Evolutionary conservation across 2,329 filamentous ascomycete species (phyloP).

Genomic region (Talaromyces sp.): DNA sequence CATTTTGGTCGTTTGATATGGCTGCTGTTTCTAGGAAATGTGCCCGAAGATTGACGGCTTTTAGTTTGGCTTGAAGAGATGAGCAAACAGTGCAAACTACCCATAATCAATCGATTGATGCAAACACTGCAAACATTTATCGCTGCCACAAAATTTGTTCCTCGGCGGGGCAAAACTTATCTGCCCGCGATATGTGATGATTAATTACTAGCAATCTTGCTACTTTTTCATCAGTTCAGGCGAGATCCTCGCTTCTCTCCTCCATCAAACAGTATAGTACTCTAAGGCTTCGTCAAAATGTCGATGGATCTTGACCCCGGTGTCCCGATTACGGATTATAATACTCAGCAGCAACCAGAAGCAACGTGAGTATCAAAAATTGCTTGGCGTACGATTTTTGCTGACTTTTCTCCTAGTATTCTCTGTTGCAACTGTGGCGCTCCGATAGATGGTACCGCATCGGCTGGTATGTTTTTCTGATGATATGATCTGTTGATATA

Average conservation of each 20-base stretch:
- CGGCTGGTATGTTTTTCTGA: conserved; percentile 13
- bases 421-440: conserved; percentile 98
- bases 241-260: neutral
- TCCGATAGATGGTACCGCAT: conserved; percentile 79
- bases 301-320: conserved; percentile 60
- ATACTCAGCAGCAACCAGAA: conserved; percentile 39
- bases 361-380: conserved; percentile 51
- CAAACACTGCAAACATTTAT: conserved; percentile 20
- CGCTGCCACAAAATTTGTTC: conserved; percentile 10
- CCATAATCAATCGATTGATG: neutral
- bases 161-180: conserved; percentile 19
- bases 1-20: neutral
- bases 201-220: neutral
- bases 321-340: conserved; percentile 47
- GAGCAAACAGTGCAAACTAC: conserved; percentile 18
- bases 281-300: conserved; percentile 35
- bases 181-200: conserved; percentile 12
- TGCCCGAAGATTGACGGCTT: no score
- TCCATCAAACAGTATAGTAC: neutral
- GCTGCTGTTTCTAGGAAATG: neutral
- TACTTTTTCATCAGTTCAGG: neutral
- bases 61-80: neutral
- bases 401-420: conserved; percentile 56
- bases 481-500: neutral
- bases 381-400: conserved; percentile 3